These are phyloP conservation scores for Lepidium sativum DNA, from an alignment of 345 rosid genomes.

Conservation along the genomic window DNA sequence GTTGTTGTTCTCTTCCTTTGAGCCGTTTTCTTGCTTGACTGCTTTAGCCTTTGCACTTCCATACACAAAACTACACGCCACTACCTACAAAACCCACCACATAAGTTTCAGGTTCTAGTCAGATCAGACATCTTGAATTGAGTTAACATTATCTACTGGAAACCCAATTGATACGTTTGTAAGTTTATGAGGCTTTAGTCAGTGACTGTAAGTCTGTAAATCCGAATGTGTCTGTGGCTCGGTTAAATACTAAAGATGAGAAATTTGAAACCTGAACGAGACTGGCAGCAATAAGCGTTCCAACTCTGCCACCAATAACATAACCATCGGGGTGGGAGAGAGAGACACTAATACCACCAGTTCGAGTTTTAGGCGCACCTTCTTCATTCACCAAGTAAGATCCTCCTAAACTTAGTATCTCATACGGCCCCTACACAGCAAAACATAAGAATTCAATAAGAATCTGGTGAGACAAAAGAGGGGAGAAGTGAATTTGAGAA, in stretches of 20 bases:
- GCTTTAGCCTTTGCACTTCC: slow-evolving; percentile 40
- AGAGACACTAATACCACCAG: slow-evolving; percentile 80
- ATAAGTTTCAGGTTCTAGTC: neutral
- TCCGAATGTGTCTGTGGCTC: neutral
- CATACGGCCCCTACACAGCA: slow-evolving; percentile 55
- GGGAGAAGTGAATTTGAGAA: neutral
- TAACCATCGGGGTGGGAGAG: slow-evolving; percentile 69
- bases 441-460: neutral
- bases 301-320: slow-evolving; percentile 69
- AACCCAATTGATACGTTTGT: neutral
- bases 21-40: slow-evolving; percentile 8
- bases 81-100: slow-evolving; percentile 42
- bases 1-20: slow-evolving; percentile 7
- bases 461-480: neutral
- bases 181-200: neutral
- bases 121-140: neutral
- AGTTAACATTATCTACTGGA: neutral
- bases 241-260: neutral
- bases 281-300: slow-evolving; percentile 57
- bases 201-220: neutral
- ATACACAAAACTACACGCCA: slow-evolving; percentile 72
- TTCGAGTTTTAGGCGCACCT: slow-evolving; percentile 59
- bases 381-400: slow-evolving; percentile 82
- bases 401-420: slow-evolving; percentile 81
- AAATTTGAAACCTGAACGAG: slow-evolving; percentile 57